Base-by-base conservation (phyloP, 306 rosid species). In the Sechiopsis laciniata region DNA sequence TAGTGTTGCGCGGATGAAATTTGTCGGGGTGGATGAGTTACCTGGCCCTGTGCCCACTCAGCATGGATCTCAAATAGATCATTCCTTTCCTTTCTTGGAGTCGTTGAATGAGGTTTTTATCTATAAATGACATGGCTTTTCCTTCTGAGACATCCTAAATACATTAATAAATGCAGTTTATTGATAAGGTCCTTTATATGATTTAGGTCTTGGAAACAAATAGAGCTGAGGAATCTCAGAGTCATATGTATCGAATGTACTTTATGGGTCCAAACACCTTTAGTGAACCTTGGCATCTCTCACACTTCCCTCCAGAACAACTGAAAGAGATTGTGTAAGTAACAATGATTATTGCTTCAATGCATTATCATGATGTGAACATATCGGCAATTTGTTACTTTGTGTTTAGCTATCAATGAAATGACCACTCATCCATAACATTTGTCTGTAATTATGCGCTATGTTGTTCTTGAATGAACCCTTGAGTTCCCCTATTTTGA, bases 231-330 rank as follows among this genome's bases (percentile, higher is more conserved):
- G 99, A 95, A 80, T 89, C 97, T 54, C 96, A 89, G 77, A 91
- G 91, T 81, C 99, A 95, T 76, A 97, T 91, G 78, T 94, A 95
- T 65, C 84, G 99, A 76, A 83, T 95, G 99, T 95, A 89, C 82
- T 95, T 95, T 71, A 89, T 89, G 95, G 99, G 99, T 75, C 97
- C 99, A 17, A 95, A 95, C 85, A 91, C 97, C 37, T 91, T 91
- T 77, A 79, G 97, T n/a, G 92, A 95, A 64, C 96, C 99, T 74
- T 95, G 99, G 99, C 92, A 95, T 82, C 90, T 95, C 48, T 92
- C 97, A 4, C 90, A 88, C 80, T 80, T 92, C 45, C 96, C 96
- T 75, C 91, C 97, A 2, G 96, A 91, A 72, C 92, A 85, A 80
- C 89, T 95, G 78, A 84, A 78, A 73, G 99, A 91, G 78, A 91